phyloP scores from a whole-genome alignment of 2,329 filamentous ascomycete species.

The Paracoccidioides lutzii region DNA sequence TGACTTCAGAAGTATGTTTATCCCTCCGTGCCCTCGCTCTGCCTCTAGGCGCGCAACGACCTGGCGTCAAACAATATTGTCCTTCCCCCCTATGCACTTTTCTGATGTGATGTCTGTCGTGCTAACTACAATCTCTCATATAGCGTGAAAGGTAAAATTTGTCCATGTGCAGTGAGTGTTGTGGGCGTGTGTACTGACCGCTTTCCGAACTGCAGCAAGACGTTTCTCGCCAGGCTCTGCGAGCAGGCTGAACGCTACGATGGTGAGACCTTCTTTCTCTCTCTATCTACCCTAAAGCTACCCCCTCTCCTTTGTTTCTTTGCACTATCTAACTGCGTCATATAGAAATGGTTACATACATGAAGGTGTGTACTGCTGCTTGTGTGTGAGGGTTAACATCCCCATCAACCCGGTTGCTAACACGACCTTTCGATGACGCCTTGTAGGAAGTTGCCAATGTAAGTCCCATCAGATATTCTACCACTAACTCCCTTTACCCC shows the following conservation, averaged over 20 bases:
- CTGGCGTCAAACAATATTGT: slow-evolving; percentile 14
- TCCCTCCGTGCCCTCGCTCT: slow-evolving; percentile 20
- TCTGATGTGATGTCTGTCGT: slow-evolving; percentile 23
- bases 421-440: background rate
- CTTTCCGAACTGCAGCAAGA: slow-evolving; percentile 59
- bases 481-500: slow-evolving; percentile 4
- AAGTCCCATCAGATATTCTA: slow-evolving; percentile 22
- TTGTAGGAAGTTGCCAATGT: slow-evolving; percentile 84
- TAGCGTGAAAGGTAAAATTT: slow-evolving; percentile 55
- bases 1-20: slow-evolving; percentile 49
- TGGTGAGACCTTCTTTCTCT: slow-evolving; percentile 42
- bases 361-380: slow-evolving; percentile 55
- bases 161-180: slow-evolving; percentile 17
- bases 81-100: slow-evolving; percentile 15
- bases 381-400: background rate
- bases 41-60: slow-evolving; percentile 17
- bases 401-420: background rate
- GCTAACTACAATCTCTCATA: slow-evolving; percentile 20
- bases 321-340: slow-evolving; percentile 10
- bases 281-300: background rate
- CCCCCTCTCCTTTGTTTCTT: background rate
- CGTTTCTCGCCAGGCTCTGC: slow-evolving; percentile 98
- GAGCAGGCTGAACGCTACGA: slow-evolving; percentile 99
- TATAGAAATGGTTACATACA: slow-evolving; percentile 93
- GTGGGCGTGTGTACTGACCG: slow-evolving; percentile 23